These are phyloP conservation scores for Silene uniflora DNA, from an alignment of 148 eudicot species.

Conservation along the genomic window DNA sequence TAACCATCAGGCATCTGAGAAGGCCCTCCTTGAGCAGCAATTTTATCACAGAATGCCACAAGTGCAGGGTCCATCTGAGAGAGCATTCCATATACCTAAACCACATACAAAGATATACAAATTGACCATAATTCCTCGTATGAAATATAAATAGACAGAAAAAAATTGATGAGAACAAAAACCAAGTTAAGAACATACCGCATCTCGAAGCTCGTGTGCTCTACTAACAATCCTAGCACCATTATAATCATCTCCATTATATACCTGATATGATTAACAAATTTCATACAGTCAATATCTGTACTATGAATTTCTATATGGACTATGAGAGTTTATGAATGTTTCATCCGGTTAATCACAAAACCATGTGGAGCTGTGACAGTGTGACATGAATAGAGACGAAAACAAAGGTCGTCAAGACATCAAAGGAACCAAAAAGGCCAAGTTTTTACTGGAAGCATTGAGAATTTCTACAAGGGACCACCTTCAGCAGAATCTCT, in stretches of 20 bases:
- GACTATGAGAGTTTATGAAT: background rate
- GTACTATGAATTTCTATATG: background rate
- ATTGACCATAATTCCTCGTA: background rate
- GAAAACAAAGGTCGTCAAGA: background rate
- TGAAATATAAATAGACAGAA: conserved; percentile 3
- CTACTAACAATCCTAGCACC: conserved; percentile 99
- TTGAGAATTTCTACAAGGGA: background rate
- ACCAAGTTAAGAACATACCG: conserved; percentile 44
- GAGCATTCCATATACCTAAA: conserved; percentile 95
- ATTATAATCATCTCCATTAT: conserved; percentile 95
- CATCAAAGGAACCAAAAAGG: background rate
- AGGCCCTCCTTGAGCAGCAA: conserved; percentile 89
- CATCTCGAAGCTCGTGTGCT: conserved; percentile 94
- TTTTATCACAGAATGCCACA: conserved; percentile 86
- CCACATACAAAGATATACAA: conserved; percentile 16
- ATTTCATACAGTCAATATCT: conserved; percentile 4
- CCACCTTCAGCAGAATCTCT: background rate
- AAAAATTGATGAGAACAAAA: background rate
- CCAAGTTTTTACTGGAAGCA: background rate
- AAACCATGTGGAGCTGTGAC: background rate
- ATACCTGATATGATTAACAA: conserved; percentile 46
- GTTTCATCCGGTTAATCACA: background rate
- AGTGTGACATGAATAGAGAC: no score
- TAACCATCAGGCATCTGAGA: conserved; percentile 64
- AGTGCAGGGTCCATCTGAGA: conserved; percentile 97